phyloP scores from a whole-genome alignment of 2,329 filamentous ascomycete species.

The Beauveria australis region DNA sequence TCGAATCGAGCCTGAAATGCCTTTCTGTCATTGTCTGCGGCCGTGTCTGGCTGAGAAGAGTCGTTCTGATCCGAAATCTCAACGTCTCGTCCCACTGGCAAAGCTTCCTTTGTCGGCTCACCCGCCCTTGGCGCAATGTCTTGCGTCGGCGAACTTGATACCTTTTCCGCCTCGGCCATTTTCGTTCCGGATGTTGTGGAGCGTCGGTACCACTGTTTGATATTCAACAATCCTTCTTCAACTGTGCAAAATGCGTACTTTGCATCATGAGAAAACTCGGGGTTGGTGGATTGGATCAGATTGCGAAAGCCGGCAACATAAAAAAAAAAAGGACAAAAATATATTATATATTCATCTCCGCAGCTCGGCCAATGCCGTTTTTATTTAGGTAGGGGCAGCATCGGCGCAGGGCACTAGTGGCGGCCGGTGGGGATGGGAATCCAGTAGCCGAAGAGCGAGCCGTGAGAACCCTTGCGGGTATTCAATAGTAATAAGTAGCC shows the following conservation, averaged over 20 bases:
- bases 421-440: neutral
- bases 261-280: neutral
- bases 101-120: neutral
- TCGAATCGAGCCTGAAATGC: slow-evolving; percentile 3
- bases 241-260: neutral
- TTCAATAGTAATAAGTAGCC: neutral
- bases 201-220: neutral
- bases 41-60: neutral
- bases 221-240: neutral
- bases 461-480: slow-evolving; percentile 1
- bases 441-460: slow-evolving; percentile 6
- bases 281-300: neutral
- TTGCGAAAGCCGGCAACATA: neutral
- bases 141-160: neutral
- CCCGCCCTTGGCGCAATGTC: neutral
- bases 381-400: neutral
- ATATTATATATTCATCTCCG: neutral
- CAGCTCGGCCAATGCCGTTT: neutral
- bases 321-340: neutral
- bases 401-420: neutral
- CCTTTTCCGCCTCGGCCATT: neutral
- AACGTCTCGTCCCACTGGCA: neutral
- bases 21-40: neutral
- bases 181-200: neutral
- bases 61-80: neutral